phyloP scores from a whole-genome alignment of 2,329 filamentous ascomycete genomes.

The Fusarium sp. region DNA sequence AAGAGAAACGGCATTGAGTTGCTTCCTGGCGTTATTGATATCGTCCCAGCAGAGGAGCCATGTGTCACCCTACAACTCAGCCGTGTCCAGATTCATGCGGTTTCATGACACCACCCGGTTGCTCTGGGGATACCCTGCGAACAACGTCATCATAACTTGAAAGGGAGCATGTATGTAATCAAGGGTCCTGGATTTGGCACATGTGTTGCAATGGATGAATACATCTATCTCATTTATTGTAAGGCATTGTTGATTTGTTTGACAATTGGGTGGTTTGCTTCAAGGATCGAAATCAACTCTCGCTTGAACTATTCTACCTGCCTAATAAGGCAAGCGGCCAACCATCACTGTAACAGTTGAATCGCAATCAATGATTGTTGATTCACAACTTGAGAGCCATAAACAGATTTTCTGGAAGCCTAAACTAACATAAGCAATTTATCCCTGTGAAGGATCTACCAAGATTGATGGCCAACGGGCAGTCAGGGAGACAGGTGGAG shows the following conservation, averaged over 20 bases:
- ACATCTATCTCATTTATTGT: neutral
- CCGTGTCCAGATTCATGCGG: neutral
- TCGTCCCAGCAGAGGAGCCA: neutral
- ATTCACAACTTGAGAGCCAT: neutral
- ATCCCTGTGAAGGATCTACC: constrained; percentile 14
- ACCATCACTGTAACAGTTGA: neutral
- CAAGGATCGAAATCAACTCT: neutral
- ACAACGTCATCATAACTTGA: neutral
- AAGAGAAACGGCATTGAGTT: constrained; percentile 2
- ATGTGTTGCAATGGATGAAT: neutral
- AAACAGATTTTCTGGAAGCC: neutral
- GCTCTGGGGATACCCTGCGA: neutral
- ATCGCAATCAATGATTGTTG: neutral
- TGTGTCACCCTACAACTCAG: neutral
- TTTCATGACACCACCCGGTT: neutral
- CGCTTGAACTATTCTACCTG: neutral
- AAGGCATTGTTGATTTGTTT: neutral
- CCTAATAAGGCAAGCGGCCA: neutral
- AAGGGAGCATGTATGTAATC: neutral
- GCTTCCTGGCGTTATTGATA: constrained; percentile 8
- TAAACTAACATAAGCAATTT: neutral
- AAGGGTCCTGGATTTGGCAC: neutral
- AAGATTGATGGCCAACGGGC: constrained; percentile 12
- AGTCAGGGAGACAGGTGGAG: constrained; percentile 16
- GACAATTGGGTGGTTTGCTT: neutral